Conservation (phyloP, 75 land plant species). For the Pinus taeda region DNA sequence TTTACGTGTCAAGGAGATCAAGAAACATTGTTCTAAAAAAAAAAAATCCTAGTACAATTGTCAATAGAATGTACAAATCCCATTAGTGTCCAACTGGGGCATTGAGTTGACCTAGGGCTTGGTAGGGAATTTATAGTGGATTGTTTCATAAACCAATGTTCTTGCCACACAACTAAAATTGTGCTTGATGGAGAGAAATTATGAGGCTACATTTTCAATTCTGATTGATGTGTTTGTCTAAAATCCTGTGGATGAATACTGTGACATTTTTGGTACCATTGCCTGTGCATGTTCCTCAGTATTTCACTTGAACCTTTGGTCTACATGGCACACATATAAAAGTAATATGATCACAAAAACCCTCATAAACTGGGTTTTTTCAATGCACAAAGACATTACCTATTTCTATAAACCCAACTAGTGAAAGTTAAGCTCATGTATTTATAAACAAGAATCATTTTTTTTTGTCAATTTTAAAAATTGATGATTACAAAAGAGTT, state of each 20-base stretch:
- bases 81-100: background rate
- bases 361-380: too few relatives aligned
- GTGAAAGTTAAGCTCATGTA: too few relatives aligned
- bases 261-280: constrained; percentile 39
- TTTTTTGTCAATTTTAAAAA: too few relatives aligned
- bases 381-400: too few relatives aligned
- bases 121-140: background rate
- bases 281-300: constrained; percentile 34
- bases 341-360: background rate
- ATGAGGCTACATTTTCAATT: too few relatives aligned
- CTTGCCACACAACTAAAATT: too few relatives aligned
- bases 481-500: too few relatives aligned
- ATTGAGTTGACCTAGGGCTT: too few relatives aligned
- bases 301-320: background rate
- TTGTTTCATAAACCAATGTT: background rate
- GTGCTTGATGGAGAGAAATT: too few relatives aligned
- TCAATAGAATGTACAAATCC: background rate
- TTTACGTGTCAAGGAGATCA: background rate
- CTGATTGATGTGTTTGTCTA: background rate
- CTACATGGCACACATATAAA: background rate
- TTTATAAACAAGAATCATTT: too few relatives aligned
- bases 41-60: background rate
- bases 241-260: constrained; percentile 2
- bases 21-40: background rate
- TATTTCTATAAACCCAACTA: too few relatives aligned